Conservation (phyloP, 2,329 filamentous ascomycete species). For the Stagonosporopsis rhizophila region DNA sequence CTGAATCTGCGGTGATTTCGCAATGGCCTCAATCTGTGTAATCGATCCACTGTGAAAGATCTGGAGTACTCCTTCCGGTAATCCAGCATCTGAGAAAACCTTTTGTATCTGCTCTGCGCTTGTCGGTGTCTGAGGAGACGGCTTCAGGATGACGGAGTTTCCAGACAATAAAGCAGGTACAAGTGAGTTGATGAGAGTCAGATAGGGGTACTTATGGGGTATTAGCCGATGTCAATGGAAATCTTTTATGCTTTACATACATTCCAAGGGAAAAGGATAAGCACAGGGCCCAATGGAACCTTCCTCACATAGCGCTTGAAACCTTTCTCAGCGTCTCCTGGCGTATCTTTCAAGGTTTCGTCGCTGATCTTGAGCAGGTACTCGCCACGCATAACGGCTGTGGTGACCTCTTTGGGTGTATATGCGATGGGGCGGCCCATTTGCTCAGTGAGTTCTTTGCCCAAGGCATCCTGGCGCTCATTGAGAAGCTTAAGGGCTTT, state of each 20-base stretch:
- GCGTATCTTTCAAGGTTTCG: conserved; percentile 78
- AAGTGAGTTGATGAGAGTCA: conserved; percentile 90
- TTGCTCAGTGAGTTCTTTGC: conserved; percentile 85
- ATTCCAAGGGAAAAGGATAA: conserved; percentile 96
- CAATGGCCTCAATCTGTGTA: conserved; percentile 76
- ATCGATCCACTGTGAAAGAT: conserved; percentile 90
- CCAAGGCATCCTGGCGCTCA: conserved; percentile 78
- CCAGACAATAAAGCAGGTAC: conserved; percentile 90
- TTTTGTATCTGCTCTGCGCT: conserved; percentile 83
- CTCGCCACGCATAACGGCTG: conserved; percentile 83
- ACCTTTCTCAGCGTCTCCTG: conserved; percentile 82
- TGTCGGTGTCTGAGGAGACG: conserved; percentile 92
- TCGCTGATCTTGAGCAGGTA: conserved; percentile 85
- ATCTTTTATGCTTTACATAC: conserved; percentile 61
- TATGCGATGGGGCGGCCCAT: conserved; percentile 95
- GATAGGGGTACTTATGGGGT: conserved; percentile 80
- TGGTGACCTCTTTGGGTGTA: conserved; percentile 81
- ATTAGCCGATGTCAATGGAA: conserved; percentile 26
- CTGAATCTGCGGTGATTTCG: conserved; percentile 77
- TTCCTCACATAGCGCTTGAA: conserved; percentile 92
- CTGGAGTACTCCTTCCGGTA: conserved; percentile 84
- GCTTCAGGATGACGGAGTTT: conserved; percentile 92
- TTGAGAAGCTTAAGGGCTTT: conserved; percentile 76
- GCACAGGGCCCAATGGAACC: conserved; percentile 82
- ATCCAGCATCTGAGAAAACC: conserved; percentile 79